Percentiles rank a stretch among this genome's conserved stretches.
These are phyloP conservation scores for Gamsiella multidivaricata DNA, from an alignment of 192 early-diverging fungal species.

Conservation along the genomic window DNA sequence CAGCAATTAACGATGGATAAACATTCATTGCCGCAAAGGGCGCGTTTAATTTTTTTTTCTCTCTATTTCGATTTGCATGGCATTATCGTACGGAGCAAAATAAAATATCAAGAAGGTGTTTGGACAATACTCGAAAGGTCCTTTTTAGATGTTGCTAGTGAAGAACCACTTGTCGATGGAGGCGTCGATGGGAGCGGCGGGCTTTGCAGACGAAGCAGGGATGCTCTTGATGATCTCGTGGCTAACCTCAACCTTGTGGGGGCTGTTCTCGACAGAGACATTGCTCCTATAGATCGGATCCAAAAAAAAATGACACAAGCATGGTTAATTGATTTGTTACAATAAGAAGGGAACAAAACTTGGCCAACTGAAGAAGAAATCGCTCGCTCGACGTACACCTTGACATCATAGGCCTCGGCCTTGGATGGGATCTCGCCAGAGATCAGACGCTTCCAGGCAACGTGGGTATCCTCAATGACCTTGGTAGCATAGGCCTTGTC, in stretches of 20 bases:
- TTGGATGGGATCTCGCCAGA: slow-evolving; percentile 67
- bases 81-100: neutral
- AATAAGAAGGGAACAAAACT: too few species aligned
- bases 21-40: too few species aligned
- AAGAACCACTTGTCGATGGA: slow-evolving; percentile 63
- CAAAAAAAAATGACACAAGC: neutral
- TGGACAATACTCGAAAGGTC: neutral
- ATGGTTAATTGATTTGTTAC: too few species aligned
- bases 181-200: slow-evolving; percentile 77
- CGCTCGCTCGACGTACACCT: slow-evolving; percentile 63
- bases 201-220: slow-evolving; percentile 68
- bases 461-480: slow-evolving; percentile 90
- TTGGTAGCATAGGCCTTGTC: slow-evolving; percentile 87
- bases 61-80: too few species aligned
- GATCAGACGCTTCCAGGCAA: slow-evolving; percentile 92
- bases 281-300: slow-evolving; percentile 62
- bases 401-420: slow-evolving; percentile 79
- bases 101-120: neutral
- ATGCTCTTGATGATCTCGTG: slow-evolving; percentile 65
- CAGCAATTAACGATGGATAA: too few species aligned
- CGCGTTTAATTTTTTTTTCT: too few species aligned
- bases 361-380: slow-evolving; percentile 8
- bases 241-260: slow-evolving; percentile 72
- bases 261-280: slow-evolving; percentile 72
- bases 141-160: slow-evolving; percentile 44